Conservation (phyloP, 2,329 filamentous ascomycete genomes). For the Colletotrichum brevisporum region DNA sequence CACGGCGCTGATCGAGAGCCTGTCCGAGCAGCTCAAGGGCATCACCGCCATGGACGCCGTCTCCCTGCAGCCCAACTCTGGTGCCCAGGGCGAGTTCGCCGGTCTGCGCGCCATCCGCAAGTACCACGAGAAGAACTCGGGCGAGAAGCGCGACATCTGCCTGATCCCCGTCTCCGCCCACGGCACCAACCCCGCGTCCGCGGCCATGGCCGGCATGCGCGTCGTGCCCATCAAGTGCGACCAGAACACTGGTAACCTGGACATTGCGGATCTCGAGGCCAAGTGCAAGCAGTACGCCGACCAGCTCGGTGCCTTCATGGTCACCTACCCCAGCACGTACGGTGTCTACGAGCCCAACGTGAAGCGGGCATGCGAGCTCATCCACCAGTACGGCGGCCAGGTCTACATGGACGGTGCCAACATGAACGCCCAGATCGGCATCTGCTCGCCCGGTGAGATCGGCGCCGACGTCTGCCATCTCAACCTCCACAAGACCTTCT, state of each 20-base stretch:
- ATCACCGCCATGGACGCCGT: slow-evolving; percentile 94
- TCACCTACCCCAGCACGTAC: slow-evolving; percentile 96
- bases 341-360: slow-evolving; percentile 94
- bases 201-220: slow-evolving; percentile 95
- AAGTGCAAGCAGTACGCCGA: slow-evolving; percentile 92
- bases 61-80: slow-evolving; percentile 94
- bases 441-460: slow-evolving; percentile 95
- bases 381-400: slow-evolving; percentile 90
- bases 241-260: slow-evolving; percentile 87
- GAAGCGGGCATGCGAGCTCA: slow-evolving; percentile 86
- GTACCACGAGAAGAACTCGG: slow-evolving; percentile 78
- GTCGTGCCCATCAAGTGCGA: slow-evolving; percentile 95
- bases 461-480: slow-evolving; percentile 97
- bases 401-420: slow-evolving; percentile 99
- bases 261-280: slow-evolving; percentile 85
- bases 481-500: slow-evolving; percentile 99
- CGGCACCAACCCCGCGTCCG: slow-evolving; percentile 95
- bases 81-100: slow-evolving; percentile 94
- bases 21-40: slow-evolving; percentile 81
- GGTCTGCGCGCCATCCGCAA: slow-evolving; percentile 90
- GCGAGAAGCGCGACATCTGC: slow-evolving; percentile 86
- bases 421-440: slow-evolving; percentile 97
- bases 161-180: slow-evolving; percentile 95
- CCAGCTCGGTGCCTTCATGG: slow-evolving; percentile 92
- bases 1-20: slow-evolving; percentile 75